Conservation (phyloP, 352 stramenopile genomes). For the Globisporangium spiculum region DNA sequence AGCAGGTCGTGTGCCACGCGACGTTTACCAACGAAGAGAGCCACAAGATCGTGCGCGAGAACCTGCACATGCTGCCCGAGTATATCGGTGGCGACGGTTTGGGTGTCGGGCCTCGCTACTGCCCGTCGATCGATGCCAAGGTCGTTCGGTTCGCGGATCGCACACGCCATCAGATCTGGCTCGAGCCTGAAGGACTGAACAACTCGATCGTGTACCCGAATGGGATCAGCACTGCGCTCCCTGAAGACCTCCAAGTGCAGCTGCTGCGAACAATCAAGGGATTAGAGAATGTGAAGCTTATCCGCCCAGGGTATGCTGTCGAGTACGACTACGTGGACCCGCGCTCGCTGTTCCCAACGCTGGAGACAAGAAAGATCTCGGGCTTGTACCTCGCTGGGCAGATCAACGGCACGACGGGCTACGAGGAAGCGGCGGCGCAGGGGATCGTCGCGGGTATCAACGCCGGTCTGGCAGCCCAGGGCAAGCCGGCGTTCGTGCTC, state of each 20-base stretch:
- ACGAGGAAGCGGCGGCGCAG: slow-evolving; percentile 98
- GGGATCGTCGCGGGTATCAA: slow-evolving; percentile 97
- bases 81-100: slow-evolving; percentile 87
- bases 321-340: slow-evolving; percentile 99
- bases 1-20: slow-evolving; percentile 92
- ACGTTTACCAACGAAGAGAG: slow-evolving; percentile 97
- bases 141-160: slow-evolving; percentile 78
- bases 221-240: slow-evolving; percentile 91
- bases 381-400: slow-evolving; percentile 96
- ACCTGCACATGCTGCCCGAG: slow-evolving; percentile 91
- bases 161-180: slow-evolving; percentile 90
- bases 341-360: slow-evolving; percentile 88
- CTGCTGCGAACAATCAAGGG: slow-evolving; percentile 95
- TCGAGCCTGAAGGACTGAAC: slow-evolving; percentile 97
- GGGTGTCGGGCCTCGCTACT: slow-evolving; percentile 90
- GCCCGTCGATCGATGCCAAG: slow-evolving; percentile 98
- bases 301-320: slow-evolving; percentile 98
- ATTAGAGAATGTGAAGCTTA: slow-evolving; percentile 94
- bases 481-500: slow-evolving; percentile 86
- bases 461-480: slow-evolving; percentile 80
- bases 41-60: slow-evolving; percentile 93
- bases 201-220: slow-evolving; percentile 98
- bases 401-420: slow-evolving; percentile 99
- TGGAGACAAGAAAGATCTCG: slow-evolving; percentile 93
- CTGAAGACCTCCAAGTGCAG: slow-evolving; percentile 93